Evolutionary conservation across 129 eudicot species (phyloP), one percentile per base, ranked within the genome.

Genomic region (Centrapalus pauciflorus): DNA sequence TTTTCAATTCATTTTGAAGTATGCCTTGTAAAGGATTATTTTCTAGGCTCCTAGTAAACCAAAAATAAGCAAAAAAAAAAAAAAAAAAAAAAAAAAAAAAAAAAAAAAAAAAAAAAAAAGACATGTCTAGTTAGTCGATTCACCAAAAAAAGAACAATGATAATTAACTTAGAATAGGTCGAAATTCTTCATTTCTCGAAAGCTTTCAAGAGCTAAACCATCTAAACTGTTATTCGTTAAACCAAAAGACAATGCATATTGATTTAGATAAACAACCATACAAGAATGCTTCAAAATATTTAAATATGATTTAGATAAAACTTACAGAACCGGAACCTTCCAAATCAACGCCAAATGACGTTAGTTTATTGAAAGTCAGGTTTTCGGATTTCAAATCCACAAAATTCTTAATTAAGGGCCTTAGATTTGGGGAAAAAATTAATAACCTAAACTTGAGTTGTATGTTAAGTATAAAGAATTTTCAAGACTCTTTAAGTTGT

Each of bases 261-360:
- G 35, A 29, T 58, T 43, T 29, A 64, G 28, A 64, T 72, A 68
- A 51, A 58, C 4, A 28, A 72, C n/a, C 70, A 56, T 55, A 68
- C 25, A 66, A 37, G 28, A 49, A 43, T 19, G 32, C 60, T 55
- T 63, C 49, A 14, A 40, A 51, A 26, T 10, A 5, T 4, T 41
- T 46, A 3, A 32, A 14, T 29, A 20, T 10, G 41, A 64, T 56
- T 10, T 1, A 62, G 26, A 33, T 2, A 59, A 59, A 58, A 73
- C 96, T 85, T 75, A 92, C 98, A 92, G 54, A 48, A 79, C 63
- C 79, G 76, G 86, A 79, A 76, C 84, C 81, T 41, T 76, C 89
- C 56, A 92, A 40, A 61, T 83, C 95, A 46, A 83, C 74, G 73
- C 98, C 98, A 64, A 92, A 92, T 55, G 91, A 81, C 50, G 88